Evolutionary conservation across 2,329 filamentous ascomycete species (phyloP).

Genomic region (Cercospora beticola): DNA sequence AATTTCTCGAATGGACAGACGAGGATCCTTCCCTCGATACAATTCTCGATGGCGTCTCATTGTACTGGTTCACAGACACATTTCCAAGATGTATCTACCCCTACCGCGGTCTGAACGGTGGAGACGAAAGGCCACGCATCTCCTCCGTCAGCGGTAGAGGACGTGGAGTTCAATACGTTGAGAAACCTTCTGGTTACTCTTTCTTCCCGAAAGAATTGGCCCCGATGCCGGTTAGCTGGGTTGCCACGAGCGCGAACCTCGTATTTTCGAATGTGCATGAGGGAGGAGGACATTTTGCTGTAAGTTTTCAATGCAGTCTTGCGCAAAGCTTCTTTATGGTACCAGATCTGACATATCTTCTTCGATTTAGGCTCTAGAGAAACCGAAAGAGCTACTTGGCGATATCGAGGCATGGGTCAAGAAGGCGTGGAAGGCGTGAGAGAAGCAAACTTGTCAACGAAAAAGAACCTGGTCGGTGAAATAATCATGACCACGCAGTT

Average conservation of each 20-base stretch:
- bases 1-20: conserved; percentile 56
- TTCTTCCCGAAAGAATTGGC: conserved; percentile 47
- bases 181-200: conserved; percentile 47
- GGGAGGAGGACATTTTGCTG: conserved; percentile 42
- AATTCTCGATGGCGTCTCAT: conserved; percentile 49
- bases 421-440: conserved; percentile 33
- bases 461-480: background rate
- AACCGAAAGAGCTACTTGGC: conserved; percentile 34
- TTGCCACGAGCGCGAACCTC: conserved; percentile 40
- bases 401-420: conserved; percentile 39
- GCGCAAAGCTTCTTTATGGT: background rate
- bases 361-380: conserved; percentile 37
- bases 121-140: conserved; percentile 24
- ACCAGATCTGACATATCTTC: background rate
- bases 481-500: background rate
- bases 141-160: conserved; percentile 15
- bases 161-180: conserved; percentile 31
- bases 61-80: conserved; percentile 57
- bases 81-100: conserved; percentile 51
- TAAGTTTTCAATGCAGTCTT: background rate
- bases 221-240: conserved; percentile 41
- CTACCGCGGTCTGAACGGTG: conserved; percentile 41
- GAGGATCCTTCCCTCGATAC: conserved; percentile 41
- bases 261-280: conserved; percentile 43
- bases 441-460: background rate